phyloP scores from a whole-genome alignment of 2,329 filamentous ascomycete species.

The Aspergillus felis region DNA sequence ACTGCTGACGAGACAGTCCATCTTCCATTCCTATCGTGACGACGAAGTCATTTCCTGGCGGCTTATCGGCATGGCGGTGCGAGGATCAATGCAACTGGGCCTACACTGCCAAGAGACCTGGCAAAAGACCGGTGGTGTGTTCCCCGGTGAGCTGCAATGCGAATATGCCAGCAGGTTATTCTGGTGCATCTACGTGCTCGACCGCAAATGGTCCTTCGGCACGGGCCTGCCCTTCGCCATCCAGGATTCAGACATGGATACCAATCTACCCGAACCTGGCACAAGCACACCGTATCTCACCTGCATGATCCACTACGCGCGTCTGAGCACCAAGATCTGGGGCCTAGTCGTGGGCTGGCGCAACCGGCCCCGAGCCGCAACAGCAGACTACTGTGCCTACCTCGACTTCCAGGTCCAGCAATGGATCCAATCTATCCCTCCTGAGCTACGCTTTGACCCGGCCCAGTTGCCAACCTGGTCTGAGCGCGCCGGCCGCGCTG shows the following conservation, averaged over 20 bases:
- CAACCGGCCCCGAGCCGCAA: conserved; percentile 27
- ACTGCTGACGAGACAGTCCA: conserved; percentile 19
- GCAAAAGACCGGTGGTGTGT: conserved; percentile 29
- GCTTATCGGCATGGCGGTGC: conserved; percentile 45
- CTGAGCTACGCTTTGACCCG: conserved; percentile 39
- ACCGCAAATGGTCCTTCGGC: conserved; percentile 52
- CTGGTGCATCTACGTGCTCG: conserved; percentile 51
- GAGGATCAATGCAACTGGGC: conserved; percentile 48
- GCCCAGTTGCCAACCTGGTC: conserved; percentile 12
- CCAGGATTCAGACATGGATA: conserved; percentile 49
- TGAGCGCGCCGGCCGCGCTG: neutral
- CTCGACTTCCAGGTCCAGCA: conserved; percentile 44
- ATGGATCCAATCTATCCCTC: conserved; percentile 46
- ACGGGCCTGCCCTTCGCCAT: conserved; percentile 49
- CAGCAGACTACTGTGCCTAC: conserved; percentile 38
- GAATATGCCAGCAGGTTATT: conserved; percentile 40
- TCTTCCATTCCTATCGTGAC: conserved; percentile 43
- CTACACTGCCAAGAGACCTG: conserved; percentile 47
- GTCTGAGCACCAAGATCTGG: conserved; percentile 47
- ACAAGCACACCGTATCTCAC: conserved; percentile 40
- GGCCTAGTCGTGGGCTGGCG: conserved; percentile 40
- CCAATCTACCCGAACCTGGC: conserved; percentile 44
- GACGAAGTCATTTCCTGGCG: conserved; percentile 51
- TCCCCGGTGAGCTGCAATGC: conserved; percentile 34
- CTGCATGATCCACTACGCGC: conserved; percentile 48